Evolutionary conservation across 2,329 filamentous ascomycete genomes (phyloP), one percentile per base, ranked within the genome.

Genomic region (Ceratocystis eucalypticola): DNA sequence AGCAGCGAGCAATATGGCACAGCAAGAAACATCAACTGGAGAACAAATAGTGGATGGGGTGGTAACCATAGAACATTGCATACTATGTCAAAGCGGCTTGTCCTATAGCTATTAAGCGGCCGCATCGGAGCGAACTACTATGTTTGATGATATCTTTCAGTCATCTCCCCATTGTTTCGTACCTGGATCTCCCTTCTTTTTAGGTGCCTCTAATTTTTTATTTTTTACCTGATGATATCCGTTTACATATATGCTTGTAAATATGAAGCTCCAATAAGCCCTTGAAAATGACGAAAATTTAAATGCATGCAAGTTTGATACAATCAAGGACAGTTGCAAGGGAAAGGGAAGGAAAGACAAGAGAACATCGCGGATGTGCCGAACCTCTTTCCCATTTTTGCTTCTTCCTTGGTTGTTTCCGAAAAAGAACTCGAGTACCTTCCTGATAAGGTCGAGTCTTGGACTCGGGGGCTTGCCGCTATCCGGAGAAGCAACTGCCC

Each of bases 401-500:
- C 22, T 53, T 25, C 25, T 53, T 20, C 48, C 48, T 53, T 53
- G 48, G 8, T 33, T 59, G 53, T 59, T 59, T 59, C 53, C 28
- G 53, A 59, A 17, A 59, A 33, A 41, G 37, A 7, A 59, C 53
- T 59, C 28, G 53, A 37, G 53, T 30, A 37, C 53, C 28, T 59
- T 59, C 53, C 53, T 30, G 17, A 33, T 59, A 30, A 59, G 53
- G 15, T 59, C 10, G 53, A 59, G 53, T 37, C 53, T 30, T 59
- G 25, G 53, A 12, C 53, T 59, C 53, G 53, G n/a, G 53, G 28
- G 15, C 53, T 59, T 59, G 53, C 53, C 53, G 53, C 53, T 59
- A 59, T 59, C 53, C 53, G 53, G 53, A 59, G 53, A 53, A 15
- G 28, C 53, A 59, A n/a, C 28, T 59, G 53, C 25, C 53, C 53